Base-by-base conservation (phyloP, 1,284 basidiomycete genomes). In the Anthracocystis walkeri region DNA sequence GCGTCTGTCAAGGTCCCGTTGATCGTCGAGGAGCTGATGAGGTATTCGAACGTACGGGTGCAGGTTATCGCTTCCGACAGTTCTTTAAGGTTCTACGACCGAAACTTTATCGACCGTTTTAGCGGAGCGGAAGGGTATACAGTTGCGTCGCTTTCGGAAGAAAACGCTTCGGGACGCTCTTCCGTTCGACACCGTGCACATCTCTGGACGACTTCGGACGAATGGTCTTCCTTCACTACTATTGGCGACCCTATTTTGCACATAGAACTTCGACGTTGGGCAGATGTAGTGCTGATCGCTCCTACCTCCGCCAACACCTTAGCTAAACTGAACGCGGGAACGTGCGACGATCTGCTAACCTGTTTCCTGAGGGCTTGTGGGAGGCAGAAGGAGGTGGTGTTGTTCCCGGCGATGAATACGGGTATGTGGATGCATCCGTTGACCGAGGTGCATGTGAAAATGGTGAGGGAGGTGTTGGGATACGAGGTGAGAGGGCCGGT, bases 361-460 rank as follows among this genome's bases (percentile, higher is more conserved):
- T 95, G 93, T 7, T 87, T 98, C 10, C 89, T 99, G 65, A 91
- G 96, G 18, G 96, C 95, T 0, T 87, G 97, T 0, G 88, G 91
- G 8, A 91, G 93, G 0, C 88, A 88, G 2, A 96, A 92, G 0
- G 92, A 92, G 2, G 94, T 93, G 18, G 92, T 92, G 78, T 86
- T 98, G 33, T 98, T 95, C 81, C 97, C 96, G 3, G 96, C 97
- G 0, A 99, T 98, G 96, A 99, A 99, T 85, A 98, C 95, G 6
- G 88, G 93, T 75, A 98, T 99, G 96, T 98, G 93, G 84, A 89
- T 92, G 72, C 95, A 99, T 82, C 94, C 94, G n/a, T 88, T 98
- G 38, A 98, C 96, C 0, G 88, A 89, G 2, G 89, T 91, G 66
- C 96, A 99, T 80, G 84, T 97, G 23, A 88, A 89, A 11, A 82